Evolutionary conservation across 306 rosid genomes (phyloP), one percentile per base, ranked within the genome.

Genomic region (Quercus variabilis): DNA sequence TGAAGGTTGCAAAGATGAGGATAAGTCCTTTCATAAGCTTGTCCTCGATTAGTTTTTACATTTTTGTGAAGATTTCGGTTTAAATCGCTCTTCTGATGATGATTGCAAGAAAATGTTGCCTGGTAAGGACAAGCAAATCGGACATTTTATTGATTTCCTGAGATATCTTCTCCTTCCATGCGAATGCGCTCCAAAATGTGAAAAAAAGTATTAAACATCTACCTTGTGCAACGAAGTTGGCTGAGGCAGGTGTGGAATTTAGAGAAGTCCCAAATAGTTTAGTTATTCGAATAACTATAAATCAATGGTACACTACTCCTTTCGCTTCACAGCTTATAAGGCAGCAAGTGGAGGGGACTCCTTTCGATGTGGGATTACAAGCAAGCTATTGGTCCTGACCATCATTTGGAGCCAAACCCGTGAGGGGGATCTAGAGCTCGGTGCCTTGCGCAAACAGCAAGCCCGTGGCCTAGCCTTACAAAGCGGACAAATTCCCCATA

Each of bases 181-280:
- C 13, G 0, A 56, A 21, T 21, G 23, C 23, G 23, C 23, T 0
- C 62, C 0, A 0, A 0, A 56, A 56, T 8, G 23, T 18, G 20
- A 1, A 0, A 0, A n/a, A 56, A 56, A n/a, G 3, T 3, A 18
- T 21, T 8, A 1, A 56, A 18, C 8, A 0, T 21, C 4, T 13
- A 81, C 3, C 54, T 19, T n/a, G 58, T 5, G 84, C 80, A 0
- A 74, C 26, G 1, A 54, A 77, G 65, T 64, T 77, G 14, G 57
- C 68, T 14, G 57, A 13, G 38, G 80, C 80, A 3, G 80, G 80
- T 1, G 67, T 77, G 52, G 20, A 73, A 10, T 73, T 73, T 35
- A 12, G 23, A 14, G 10, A 19, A 57, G 76, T 4, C 10, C 20
- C 6, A 54, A 1, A 51, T 10, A 54, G 23, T n/a, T n/a, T n/a